These are phyloP conservation scores for Alliaria petiolata DNA, from an alignment of 345 rosid species.

Conservation along the genomic window DNA sequence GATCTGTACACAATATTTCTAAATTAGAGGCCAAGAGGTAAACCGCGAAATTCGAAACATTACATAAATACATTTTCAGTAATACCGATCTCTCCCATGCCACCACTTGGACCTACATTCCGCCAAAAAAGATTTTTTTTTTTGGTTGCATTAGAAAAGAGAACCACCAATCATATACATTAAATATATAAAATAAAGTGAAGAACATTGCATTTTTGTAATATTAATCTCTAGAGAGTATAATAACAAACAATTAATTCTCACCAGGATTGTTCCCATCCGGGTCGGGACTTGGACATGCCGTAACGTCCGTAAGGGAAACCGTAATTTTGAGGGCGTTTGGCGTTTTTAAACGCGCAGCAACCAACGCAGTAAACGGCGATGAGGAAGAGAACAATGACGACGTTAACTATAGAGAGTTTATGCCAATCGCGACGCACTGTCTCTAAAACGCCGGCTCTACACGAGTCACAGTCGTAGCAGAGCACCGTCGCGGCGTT, in stretches of 20 bases:
- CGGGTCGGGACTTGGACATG: conserved; percentile 67
- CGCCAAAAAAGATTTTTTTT: neutral
- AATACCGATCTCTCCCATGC: conserved; percentile 58
- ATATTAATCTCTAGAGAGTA: neutral
- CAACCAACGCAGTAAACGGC: conserved; percentile 70
- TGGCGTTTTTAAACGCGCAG: conserved; percentile 76
- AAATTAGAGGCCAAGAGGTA: neutral
- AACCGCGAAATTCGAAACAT: neutral
- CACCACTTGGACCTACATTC: conserved; percentile 82
- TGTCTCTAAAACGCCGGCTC: conserved; percentile 84
- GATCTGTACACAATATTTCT: conserved; percentile 2
- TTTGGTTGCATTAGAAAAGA: neutral
- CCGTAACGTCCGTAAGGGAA: conserved; percentile 58
- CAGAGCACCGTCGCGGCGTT: conserved; percentile 54
- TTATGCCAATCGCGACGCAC: conserved; percentile 82
- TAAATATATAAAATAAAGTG: neutral
- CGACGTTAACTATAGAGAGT: conserved; percentile 63
- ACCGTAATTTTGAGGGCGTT: conserved; percentile 51
- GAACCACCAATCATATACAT: neutral
- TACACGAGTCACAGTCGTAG: conserved; percentile 94
- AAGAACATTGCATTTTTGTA: neutral
- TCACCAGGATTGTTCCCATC: conserved; percentile 83
- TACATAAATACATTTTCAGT: conserved; percentile 21
- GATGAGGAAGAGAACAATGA: conserved; percentile 66
- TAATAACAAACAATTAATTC: neutral